A percentile compares a stretch with the other conserved stretches of the same genome.
Evolutionary conservation across 2,329 filamentous ascomycete species (phyloP).

Genomic region (Aaosphaeria pasadenensis): DNA sequence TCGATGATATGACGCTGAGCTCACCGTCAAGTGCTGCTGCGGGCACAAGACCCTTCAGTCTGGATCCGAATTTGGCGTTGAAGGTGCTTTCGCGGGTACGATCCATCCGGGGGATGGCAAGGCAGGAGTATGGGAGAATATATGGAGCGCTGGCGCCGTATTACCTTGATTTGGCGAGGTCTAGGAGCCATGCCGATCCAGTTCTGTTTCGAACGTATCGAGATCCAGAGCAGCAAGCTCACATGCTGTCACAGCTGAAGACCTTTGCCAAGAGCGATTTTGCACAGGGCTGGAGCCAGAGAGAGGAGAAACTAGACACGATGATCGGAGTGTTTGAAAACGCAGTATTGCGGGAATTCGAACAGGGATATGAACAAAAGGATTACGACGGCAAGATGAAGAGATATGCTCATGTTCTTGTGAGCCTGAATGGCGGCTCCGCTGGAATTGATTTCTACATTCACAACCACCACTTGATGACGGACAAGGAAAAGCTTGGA

Average conservation of each 20-base stretch:
- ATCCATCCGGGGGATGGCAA: slow-evolving; percentile 79
- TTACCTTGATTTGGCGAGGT: slow-evolving; percentile 76
- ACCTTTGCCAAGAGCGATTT: slow-evolving; percentile 79
- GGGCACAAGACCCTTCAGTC: slow-evolving; percentile 15
- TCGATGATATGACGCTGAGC: slow-evolving; percentile 69
- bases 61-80: slow-evolving; percentile 63
- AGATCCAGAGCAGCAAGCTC: slow-evolving; percentile 85
- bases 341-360: slow-evolving; percentile 86
- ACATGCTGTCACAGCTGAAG: slow-evolving; percentile 78
- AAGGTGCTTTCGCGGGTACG: slow-evolving; percentile 66
- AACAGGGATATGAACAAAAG: slow-evolving; percentile 83
- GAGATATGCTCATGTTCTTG: slow-evolving; percentile 82
- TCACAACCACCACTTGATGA: slow-evolving; percentile 81
- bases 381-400: slow-evolving; percentile 88
- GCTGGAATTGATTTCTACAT: slow-evolving; percentile 82
- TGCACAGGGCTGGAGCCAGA: slow-evolving; percentile 67
- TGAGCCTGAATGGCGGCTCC: slow-evolving; percentile 74
- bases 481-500: slow-evolving; percentile 66
- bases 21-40: slow-evolving; percentile 25
- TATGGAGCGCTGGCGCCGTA: slow-evolving; percentile 87
- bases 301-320: slow-evolving; percentile 68
- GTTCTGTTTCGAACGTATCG: slow-evolving; percentile 82
- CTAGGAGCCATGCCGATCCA: slow-evolving; percentile 73
- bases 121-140: slow-evolving; percentile 86
- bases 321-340: slow-evolving; percentile 86